Conservation (phyloP, 495 filamentous ascomycete species). For the Aspergillus sclerotioniger region DNA sequence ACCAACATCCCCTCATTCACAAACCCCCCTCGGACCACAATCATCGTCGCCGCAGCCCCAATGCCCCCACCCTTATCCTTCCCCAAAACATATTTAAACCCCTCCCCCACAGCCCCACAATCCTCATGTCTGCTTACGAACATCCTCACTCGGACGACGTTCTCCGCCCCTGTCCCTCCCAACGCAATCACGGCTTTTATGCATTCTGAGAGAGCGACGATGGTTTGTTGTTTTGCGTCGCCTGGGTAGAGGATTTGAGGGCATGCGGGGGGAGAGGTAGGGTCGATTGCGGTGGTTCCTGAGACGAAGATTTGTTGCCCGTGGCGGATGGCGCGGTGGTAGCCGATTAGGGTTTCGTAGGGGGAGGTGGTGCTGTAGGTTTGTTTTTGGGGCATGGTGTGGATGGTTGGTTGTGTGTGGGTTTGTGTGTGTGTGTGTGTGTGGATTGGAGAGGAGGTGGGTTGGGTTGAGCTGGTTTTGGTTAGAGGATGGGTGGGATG, state of each 20-base stretch:
- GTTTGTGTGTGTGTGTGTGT: neutral
- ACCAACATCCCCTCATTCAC: slow-evolving; percentile 46
- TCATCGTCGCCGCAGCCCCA: slow-evolving; percentile 44
- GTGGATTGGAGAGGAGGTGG: too few species aligned
- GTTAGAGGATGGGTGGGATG: too few species aligned
- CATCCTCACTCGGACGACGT: slow-evolving; percentile 41
- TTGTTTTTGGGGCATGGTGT: slow-evolving; percentile 10
- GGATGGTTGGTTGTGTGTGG: neutral
- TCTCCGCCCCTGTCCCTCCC: slow-evolving; percentile 37
- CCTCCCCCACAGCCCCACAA: slow-evolving; percentile 32
- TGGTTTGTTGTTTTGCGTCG: slow-evolving; percentile 40
- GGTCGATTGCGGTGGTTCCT: slow-evolving; percentile 45
- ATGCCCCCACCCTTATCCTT: slow-evolving; percentile 20
- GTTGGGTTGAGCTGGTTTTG: too few species aligned
- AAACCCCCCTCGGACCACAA: slow-evolving; percentile 41
- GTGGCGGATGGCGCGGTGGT: slow-evolving; percentile 46
- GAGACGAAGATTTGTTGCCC: slow-evolving; percentile 46
- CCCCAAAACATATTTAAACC: slow-evolving; percentile 36
- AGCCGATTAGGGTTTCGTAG: slow-evolving; percentile 45
- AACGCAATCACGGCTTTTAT: slow-evolving; percentile 41
- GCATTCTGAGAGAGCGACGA: slow-evolving; percentile 37
- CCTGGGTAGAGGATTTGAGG: slow-evolving; percentile 39
- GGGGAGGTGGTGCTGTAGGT: slow-evolving; percentile 37
- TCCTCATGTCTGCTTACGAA: slow-evolving; percentile 38
- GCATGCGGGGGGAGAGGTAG: slow-evolving; percentile 23